Conservation (phyloP, 495 filamentous ascomycete genomes). For the Lasiosphaeria hispida region DNA sequence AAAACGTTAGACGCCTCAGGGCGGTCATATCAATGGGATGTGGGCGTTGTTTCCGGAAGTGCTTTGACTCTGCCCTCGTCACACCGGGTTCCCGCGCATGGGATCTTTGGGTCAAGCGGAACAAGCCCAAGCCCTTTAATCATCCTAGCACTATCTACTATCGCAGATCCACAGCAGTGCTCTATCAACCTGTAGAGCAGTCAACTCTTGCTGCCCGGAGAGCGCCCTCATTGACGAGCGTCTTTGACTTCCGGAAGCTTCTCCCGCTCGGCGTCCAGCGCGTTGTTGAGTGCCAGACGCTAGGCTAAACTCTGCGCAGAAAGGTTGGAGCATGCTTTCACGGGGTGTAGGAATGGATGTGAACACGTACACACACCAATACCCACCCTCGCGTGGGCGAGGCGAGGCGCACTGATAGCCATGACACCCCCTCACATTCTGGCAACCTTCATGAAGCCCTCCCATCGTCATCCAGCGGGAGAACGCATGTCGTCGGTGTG, state of each 20-base stretch:
- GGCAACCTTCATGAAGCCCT: constrained; percentile 1
- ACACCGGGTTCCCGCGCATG: constrained; percentile 20
- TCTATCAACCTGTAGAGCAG: not conserved
- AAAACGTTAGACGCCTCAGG: not conserved
- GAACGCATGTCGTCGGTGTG: constrained; percentile 2
- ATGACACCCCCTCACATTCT: constrained; percentile 5
- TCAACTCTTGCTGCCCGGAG: not conserved
- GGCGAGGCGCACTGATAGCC: not conserved
- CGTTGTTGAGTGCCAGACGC: constrained; percentile 1
- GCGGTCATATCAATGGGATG: constrained; percentile 3
- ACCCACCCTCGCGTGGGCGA: no score
- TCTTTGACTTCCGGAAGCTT: constrained; percentile 28
- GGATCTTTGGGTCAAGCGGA: constrained; percentile 17
- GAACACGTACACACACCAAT: not conserved
- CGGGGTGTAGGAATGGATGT: no score
- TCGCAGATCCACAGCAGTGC: not conserved
- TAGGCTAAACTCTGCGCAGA: constrained; percentile 18
- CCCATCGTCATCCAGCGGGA: constrained; percentile 7
- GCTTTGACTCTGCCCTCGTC: constrained; percentile 18
- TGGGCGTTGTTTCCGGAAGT: constrained; percentile 10
- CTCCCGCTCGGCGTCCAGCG: constrained; percentile 19
- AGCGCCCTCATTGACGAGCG: not conserved
- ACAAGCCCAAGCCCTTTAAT: constrained; percentile 21
- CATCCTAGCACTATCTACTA: constrained; percentile 14
- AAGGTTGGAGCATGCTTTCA: not conserved